A percentile compares a stretch with the other conserved stretches of the same genome.
These are phyloP conservation scores for Bondarzewia mesenterica DNA, from an alignment of 1,284 basidiomycete species.

Conservation along the genomic window DNA sequence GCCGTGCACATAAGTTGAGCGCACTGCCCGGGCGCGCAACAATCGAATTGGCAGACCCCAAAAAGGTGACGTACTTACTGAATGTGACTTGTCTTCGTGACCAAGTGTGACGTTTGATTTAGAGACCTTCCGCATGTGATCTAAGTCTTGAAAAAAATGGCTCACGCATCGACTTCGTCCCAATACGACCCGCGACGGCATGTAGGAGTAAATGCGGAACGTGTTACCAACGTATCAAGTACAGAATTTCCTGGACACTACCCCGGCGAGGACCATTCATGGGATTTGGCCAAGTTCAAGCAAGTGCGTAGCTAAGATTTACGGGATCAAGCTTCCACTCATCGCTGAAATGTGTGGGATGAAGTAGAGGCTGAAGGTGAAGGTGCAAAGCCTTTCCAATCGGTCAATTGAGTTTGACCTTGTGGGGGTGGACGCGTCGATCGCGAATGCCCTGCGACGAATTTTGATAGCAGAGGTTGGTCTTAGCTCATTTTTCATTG, in stretches of 20 bases:
- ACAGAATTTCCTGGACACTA: constrained; percentile 86
- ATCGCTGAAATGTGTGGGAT: constrained; percentile 12
- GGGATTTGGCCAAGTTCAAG: constrained; percentile 72
- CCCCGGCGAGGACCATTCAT: constrained; percentile 77
- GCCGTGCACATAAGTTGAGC: too few species aligned
- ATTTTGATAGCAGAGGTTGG: constrained; percentile 91
- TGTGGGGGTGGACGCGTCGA: constrained; percentile 91
- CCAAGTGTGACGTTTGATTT: too few species aligned
- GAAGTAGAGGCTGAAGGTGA: constrained; percentile 61
- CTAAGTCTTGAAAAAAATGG: too few species aligned
- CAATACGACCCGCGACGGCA: constrained; percentile 30
- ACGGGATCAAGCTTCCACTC: background rate
- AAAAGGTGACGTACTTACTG: too few species aligned
- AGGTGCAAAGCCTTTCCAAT: constrained; percentile 72
- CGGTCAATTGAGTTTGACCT: constrained; percentile 91
- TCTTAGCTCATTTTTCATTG: background rate
- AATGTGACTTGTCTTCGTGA: too few species aligned
- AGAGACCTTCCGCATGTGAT: too few species aligned
- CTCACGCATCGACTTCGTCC: constrained; percentile 9
- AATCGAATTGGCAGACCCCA: too few species aligned
- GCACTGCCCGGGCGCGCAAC: too few species aligned
- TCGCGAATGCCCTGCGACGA: constrained; percentile 91
- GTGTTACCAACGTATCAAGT: constrained; percentile 75
- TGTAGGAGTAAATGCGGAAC: constrained; percentile 60
- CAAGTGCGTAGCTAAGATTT: constrained; percentile 40